A percentile compares a stretch with the other conserved stretches of the same genome.
Conservation (phyloP, 169 alveolate species). For the Eimeria maxima region DNA sequence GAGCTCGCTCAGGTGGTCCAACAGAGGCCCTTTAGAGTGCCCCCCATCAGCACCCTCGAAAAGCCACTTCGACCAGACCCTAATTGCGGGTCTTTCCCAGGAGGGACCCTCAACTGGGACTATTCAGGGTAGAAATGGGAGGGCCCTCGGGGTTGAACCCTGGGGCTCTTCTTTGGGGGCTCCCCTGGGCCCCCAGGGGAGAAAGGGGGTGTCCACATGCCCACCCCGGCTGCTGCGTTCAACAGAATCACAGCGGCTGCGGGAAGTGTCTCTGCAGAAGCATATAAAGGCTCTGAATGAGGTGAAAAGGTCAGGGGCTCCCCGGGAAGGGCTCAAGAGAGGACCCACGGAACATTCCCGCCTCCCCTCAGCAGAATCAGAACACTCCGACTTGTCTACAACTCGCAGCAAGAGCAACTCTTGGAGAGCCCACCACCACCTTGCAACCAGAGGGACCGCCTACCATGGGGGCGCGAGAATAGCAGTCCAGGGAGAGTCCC, state of each 20-base stretch:
- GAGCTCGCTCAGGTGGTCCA: background rate
- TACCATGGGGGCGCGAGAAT: background rate
- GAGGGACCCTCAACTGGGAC: background rate
- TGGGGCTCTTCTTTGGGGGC: background rate
- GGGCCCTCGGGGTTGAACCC: background rate
- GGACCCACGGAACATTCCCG: background rate
- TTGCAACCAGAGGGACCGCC: background rate
- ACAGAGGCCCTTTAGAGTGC: background rate
- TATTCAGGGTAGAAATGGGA: background rate
- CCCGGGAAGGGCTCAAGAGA: background rate
- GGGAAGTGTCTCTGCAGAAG: constrained; percentile 18
- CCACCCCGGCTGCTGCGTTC: constrained; percentile 40
- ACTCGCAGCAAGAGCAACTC: background rate
- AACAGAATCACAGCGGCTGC: constrained; percentile 24
- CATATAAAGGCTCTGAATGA: background rate
- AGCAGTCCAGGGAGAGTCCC: background rate
- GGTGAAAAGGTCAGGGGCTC: background rate
- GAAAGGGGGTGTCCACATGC: constrained; percentile 31
- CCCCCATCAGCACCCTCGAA: background rate
- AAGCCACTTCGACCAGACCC: background rate
- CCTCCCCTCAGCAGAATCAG: constrained; percentile 14
- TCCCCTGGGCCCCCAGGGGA: background rate
- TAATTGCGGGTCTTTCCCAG: background rate
- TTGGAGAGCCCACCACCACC: background rate
- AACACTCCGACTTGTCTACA: background rate